These are phyloP conservation scores for Sequoia sempervirens DNA, from an alignment of 75 land plant genomes.

Conservation along the genomic window DNA sequence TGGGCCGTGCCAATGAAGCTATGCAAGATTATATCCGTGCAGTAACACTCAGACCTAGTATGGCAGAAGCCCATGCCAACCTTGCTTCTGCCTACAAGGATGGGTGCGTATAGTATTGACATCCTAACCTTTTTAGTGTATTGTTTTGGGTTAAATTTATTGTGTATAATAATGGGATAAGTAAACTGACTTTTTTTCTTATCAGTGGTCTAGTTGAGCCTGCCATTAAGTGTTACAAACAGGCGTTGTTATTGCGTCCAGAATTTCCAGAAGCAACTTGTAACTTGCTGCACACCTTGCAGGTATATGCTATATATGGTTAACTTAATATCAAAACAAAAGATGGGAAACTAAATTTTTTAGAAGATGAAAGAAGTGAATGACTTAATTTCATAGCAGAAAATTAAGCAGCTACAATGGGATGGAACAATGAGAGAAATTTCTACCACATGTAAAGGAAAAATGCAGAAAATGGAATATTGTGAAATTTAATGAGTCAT, in stretches of 20 bases:
- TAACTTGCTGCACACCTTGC: slow-evolving; percentile 49
- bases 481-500: background rate
- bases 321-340: background rate
- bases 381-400: background rate
- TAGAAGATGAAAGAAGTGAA: background rate
- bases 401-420: background rate
- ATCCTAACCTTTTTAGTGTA: background rate
- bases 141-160: background rate
- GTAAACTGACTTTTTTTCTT: background rate
- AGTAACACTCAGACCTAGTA: slow-evolving; percentile 40
- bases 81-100: slow-evolving; percentile 58
- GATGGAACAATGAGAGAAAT: background rate
- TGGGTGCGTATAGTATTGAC: slow-evolving; percentile 19
- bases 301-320: slow-evolving; percentile 19
- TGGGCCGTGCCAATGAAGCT: slow-evolving; percentile 57
- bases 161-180: background rate
- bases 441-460: background rate
- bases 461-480: background rate
- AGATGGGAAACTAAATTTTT: background rate
- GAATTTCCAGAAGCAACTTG: slow-evolving; percentile 62
- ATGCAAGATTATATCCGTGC: slow-evolving; percentile 55
- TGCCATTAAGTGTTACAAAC: slow-evolving; percentile 56
- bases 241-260: slow-evolving; percentile 33
- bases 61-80: slow-evolving; percentile 63
- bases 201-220: slow-evolving; percentile 49